phyloP scores from a whole-genome alignment of 768 basidiomycete genomes.

The Russula sp. region DNA sequence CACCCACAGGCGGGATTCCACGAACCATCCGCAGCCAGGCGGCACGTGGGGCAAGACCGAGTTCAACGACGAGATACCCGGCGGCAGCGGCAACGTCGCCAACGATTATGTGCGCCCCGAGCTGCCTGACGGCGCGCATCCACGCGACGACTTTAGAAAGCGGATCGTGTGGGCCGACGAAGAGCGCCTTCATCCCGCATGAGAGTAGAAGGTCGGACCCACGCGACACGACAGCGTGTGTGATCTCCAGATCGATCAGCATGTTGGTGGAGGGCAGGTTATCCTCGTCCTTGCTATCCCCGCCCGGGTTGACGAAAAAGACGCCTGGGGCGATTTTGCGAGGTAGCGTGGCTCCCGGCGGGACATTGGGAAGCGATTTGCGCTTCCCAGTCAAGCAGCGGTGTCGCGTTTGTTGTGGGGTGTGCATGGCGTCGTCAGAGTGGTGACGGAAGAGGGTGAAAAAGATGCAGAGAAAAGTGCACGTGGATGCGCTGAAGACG shows the following conservation, averaged over 20 bases:
- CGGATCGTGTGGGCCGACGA: slow-evolving; percentile 11
- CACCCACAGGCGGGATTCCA: slow-evolving; percentile 10
- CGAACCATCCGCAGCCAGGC: slow-evolving; percentile 18
- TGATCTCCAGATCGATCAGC: slow-evolving; percentile 5
- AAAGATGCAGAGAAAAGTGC: background rate
- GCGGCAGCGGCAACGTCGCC: slow-evolving; percentile 17
- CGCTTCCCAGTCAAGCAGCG: background rate
- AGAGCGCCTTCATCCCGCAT: slow-evolving; percentile 13
- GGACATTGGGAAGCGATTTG: background rate
- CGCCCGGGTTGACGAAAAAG: background rate
- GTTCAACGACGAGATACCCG: slow-evolving; percentile 16
- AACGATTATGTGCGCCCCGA: slow-evolving; percentile 10
- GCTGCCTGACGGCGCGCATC: slow-evolving; percentile 13
- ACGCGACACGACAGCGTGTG: slow-evolving; percentile 11
- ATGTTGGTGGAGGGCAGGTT: background rate
- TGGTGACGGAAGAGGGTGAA: background rate
- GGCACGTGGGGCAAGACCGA: slow-evolving; percentile 3
- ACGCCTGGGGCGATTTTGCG: slow-evolving; percentile 14
- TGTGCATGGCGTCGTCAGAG: background rate
- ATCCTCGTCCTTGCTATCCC: background rate
- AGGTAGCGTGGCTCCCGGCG: background rate
- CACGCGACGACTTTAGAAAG: slow-evolving; percentile 17
- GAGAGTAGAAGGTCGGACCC: background rate
- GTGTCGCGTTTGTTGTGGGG: background rate
- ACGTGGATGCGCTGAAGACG: background rate